Evolutionary conservation across 2,329 filamentous ascomycete species (phyloP).

Genomic region (Sphaerulina musiva): DNA sequence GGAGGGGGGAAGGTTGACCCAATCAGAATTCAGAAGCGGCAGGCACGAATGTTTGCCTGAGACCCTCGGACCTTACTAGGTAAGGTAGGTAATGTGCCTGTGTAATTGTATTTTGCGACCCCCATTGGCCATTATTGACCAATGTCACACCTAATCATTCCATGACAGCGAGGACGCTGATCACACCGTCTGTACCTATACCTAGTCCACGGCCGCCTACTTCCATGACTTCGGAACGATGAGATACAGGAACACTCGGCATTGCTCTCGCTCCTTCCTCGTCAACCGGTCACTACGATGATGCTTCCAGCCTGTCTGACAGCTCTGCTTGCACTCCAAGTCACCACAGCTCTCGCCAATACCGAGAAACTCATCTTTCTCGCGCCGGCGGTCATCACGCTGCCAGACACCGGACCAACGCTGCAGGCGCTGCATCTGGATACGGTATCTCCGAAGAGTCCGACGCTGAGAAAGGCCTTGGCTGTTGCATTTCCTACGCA

Average conservation of each 20-base stretch:
- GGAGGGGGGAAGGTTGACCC: background rate
- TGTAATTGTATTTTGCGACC: no score
- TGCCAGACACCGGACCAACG: conserved; percentile 52
- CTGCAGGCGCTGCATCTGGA: conserved; percentile 58
- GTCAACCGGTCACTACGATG: conserved; percentile 20
- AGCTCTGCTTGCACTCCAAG: conserved; percentile 25
- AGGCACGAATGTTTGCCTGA: background rate
- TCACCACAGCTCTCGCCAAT: conserved; percentile 53
- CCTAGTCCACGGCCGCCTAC: background rate
- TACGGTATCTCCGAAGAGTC: conserved; percentile 51
- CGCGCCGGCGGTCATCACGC: conserved; percentile 54
- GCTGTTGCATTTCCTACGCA: conserved; percentile 60
- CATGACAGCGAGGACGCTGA: background rate
- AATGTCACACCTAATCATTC: no score
- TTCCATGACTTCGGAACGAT: background rate
- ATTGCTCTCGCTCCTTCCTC: background rate
- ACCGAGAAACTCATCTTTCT: conserved; percentile 88
- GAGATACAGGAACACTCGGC: conserved; percentile 1
- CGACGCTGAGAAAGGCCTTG: conserved; percentile 56
- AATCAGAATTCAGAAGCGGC: background rate
- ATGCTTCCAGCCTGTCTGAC: conserved; percentile 20
- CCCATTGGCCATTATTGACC: no score
- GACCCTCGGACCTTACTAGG: no score
- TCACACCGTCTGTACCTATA: background rate
- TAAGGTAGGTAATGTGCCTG: no score